These are phyloP conservation scores for Nitzschia palea DNA, from an alignment of 108 stramenopile genomes.

Conservation along the genomic window DNA sequence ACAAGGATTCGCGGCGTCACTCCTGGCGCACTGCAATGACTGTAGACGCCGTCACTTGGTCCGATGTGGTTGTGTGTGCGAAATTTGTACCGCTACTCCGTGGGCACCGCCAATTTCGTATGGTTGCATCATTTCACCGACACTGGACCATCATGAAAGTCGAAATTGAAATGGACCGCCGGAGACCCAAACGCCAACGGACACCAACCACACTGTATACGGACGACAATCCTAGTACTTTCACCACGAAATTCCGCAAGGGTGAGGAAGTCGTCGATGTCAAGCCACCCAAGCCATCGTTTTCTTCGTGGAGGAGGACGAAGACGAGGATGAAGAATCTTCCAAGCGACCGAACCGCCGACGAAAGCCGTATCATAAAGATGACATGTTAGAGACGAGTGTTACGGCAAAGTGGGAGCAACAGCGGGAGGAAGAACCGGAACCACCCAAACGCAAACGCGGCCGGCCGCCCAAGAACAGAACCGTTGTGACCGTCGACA, in stretches of 20 bases:
- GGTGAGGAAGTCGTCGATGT: conserved; percentile 5
- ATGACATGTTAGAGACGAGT: conserved; percentile 4
- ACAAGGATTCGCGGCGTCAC: too few species aligned
- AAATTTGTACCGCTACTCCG: too few species aligned
- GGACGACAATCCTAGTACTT: conserved; percentile 59
- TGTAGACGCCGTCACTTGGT: too few species aligned
- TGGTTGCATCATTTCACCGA: too few species aligned
- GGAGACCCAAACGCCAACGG: conserved; percentile 47
- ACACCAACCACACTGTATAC: conserved; percentile 43
- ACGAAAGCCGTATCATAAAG: conserved; percentile 13
- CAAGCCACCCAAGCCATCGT: conserved; percentile 20
- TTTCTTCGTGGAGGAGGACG: conserved; percentile 13
- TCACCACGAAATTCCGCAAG: conserved; percentile 41
- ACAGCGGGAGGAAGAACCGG: background rate
- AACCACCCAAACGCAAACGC: conserved; percentile 26
- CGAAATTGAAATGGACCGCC: conserved; percentile 1
- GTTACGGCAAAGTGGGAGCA: background rate
- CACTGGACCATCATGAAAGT: conserved; percentile 2
- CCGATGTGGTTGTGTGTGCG: too few species aligned
- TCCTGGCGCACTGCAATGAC: too few species aligned
- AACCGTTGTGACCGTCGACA: too few species aligned
- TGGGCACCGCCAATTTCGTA: too few species aligned
- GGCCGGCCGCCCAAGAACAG: conserved; percentile 30
- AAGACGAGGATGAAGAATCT: background rate
- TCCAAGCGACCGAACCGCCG: conserved; percentile 1